Conservation (phyloP, 768 basidiomycete genomes). For the Suillus hirtellus region DNA sequence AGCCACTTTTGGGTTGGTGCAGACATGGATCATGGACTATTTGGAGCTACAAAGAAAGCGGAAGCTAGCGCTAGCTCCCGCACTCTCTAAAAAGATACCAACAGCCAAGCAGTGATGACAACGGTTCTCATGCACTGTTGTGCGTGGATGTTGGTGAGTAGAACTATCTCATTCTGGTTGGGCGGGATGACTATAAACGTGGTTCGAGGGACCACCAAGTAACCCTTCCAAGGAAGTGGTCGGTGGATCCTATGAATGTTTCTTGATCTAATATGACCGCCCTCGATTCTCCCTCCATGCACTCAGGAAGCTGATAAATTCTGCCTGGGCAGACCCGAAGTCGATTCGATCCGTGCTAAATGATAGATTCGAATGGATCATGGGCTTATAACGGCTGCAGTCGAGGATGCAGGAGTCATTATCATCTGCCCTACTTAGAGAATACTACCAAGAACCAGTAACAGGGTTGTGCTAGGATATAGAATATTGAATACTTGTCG, state of each 20-base stretch:
- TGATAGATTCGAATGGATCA: background rate
- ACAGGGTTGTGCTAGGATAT: background rate
- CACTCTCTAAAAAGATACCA: background rate
- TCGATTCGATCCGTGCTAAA: background rate
- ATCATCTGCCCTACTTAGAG: background rate
- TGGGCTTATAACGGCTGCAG: background rate
- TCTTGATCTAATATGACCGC: constrained; percentile 94
- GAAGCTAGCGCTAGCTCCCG: constrained; percentile 20
- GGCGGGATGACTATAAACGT: constrained; percentile 70
- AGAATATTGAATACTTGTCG: background rate
- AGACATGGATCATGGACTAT: constrained; percentile 75
- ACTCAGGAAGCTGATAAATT: constrained; percentile 15
- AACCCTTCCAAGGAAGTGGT: constrained; percentile 31
- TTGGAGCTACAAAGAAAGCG: constrained; percentile 47
- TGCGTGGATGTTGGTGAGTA: constrained; percentile 11
- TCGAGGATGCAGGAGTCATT: background rate
- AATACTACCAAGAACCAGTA: background rate
- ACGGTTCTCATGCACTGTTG: constrained; percentile 3
- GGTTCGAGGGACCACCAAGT: constrained; percentile 67
- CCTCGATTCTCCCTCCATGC: constrained; percentile 7
- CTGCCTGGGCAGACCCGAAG: background rate
- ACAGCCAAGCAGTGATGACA: background rate
- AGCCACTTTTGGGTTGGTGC: constrained; percentile 68
- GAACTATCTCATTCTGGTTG: background rate
- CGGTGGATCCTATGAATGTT: constrained; percentile 56